Evolutionary conservation across 345 rosid species (phyloP).

Genomic region (sweet orange (Citrus sinensis)): DVS_A1.0 CM039165.1:38311001-38311500

Average conservation of each 20-base stretch:
- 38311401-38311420: constrained; percentile 33
- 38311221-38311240: neutral
- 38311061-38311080: constrained; percentile 25
- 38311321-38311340: constrained; percentile 28
- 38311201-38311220: constrained; percentile 22
- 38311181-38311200: constrained; percentile 25
- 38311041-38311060: constrained; percentile 39
- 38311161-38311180: constrained; percentile 25
- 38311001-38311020: constrained; percentile 47
- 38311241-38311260: constrained; percentile 23
- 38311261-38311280: constrained; percentile 32
- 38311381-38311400: constrained; percentile 35
- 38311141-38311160: constrained; percentile 11
- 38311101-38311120: constrained; percentile 12
- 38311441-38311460: neutral
- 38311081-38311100: constrained; percentile 8
- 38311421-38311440: constrained; percentile 35
- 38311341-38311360: constrained; percentile 13
- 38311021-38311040: constrained; percentile 36
- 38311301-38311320: constrained; percentile 34
- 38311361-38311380: constrained; percentile 18
- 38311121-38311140: constrained; percentile 15
- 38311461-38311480: constrained; percentile 17
- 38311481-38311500: constrained; percentile 28
- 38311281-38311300: constrained; percentile 17